Evolutionary conservation across 768 basidiomycete genomes (phyloP).

Genomic region (Boletus rufocinnamomeus): DNA sequence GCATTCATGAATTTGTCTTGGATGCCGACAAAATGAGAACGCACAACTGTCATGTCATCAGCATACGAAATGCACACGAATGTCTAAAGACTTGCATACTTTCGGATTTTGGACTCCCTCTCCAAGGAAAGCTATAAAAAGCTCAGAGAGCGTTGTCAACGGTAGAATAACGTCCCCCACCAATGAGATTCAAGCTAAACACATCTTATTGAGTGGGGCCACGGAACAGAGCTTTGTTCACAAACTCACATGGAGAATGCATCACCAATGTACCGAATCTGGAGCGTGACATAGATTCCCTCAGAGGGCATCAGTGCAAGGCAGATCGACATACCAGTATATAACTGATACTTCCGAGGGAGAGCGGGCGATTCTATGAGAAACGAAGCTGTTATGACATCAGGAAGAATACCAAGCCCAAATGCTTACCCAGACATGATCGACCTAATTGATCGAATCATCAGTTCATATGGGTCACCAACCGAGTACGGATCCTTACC

Average conservation of each 20-base stretch:
- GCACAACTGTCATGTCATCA: conserved; percentile 11
- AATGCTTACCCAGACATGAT: conserved; percentile 22
- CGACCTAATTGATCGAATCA: conserved; percentile 6
- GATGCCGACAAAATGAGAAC: neutral
- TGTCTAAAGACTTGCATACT: conserved; percentile 5
- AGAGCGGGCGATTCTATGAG: conserved; percentile 5
- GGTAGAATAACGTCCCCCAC: neutral
- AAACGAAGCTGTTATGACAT: neutral
- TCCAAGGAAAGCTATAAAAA: conserved; percentile 16
- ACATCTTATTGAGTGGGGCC: neutral
- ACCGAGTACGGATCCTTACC: conserved; percentile 6
- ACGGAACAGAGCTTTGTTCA: neutral
- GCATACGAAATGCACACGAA: neutral
- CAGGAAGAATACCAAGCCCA: neutral
- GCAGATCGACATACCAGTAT: conserved; percentile 17
- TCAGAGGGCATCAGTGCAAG: neutral
- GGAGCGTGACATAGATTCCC: neutral
- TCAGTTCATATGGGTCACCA: neutral
- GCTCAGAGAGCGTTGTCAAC: neutral
- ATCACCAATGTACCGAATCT: conserved; percentile 29
- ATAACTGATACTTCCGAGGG: conserved; percentile 22
- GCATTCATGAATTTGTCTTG: neutral
- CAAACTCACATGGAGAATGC: conserved; percentile 19
- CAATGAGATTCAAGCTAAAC: conserved; percentile 17
- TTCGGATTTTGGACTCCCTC: neutral